phyloP scores from a whole-genome alignment of 176 grass and related monocot genomes.

The Carex myosuroides region DNA sequence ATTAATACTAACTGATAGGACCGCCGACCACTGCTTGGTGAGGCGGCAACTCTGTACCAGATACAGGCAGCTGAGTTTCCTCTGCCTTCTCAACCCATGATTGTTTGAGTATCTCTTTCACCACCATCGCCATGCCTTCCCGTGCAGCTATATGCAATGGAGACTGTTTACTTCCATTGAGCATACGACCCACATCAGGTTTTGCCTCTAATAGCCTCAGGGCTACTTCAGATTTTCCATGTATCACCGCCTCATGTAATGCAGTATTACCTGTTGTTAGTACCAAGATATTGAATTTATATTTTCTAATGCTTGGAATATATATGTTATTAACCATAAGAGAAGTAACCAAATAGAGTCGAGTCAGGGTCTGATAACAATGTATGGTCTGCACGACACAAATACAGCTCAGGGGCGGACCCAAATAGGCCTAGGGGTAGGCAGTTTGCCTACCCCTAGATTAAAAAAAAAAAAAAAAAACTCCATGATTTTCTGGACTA shows the following conservation, averaged over 20 bases:
- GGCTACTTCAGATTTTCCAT: slow-evolving; percentile 21
- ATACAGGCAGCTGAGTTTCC: neutral
- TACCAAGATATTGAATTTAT: neutral
- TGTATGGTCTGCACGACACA: neutral
- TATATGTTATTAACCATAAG: neutral
- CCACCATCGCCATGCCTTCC: slow-evolving; percentile 45
- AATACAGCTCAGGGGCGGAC: neutral
- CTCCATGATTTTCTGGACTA: neutral
- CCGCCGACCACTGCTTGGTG: slow-evolving; percentile 62
- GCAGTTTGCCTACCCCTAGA: too few species aligned
- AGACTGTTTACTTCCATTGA: slow-evolving; percentile 36
- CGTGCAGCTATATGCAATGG: slow-evolving; percentile 57
- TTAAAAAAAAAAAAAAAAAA: too few species aligned
- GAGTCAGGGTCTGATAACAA: neutral
- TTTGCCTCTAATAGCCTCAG: slow-evolving; percentile 39
- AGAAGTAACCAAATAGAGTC: neutral
- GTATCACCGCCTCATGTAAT: slow-evolving; percentile 49
- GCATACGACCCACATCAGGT: slow-evolving; percentile 5
- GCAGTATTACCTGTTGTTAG: slow-evolving; percentile 26
- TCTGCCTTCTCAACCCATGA: slow-evolving; percentile 22
- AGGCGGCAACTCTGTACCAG: slow-evolving; percentile 34
- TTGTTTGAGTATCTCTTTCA: slow-evolving; percentile 25
- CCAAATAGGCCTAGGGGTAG: too few species aligned
- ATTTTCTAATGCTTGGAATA: neutral
- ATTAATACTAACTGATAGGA: slow-evolving; percentile 32